phyloP scores from a whole-genome alignment of 2,329 filamentous ascomycete species.

The Neurospora crassa region DNA sequence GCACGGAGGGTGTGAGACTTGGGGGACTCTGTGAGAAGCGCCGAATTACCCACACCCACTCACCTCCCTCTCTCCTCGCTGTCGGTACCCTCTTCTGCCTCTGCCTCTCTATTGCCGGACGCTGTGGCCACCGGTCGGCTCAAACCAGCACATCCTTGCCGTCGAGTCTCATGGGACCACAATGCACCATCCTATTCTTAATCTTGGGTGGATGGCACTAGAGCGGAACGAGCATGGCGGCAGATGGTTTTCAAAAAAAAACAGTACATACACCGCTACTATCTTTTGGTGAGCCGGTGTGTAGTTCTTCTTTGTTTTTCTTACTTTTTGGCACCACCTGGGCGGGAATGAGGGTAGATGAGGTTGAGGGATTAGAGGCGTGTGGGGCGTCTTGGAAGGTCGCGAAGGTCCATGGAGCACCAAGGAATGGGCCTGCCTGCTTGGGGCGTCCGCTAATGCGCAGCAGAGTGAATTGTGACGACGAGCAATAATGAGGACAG shows the following conservation, averaged over 20 bases:
- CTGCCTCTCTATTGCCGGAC: neutral
- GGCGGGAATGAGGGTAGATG: constrained; percentile 14
- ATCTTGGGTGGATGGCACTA: constrained; percentile 19
- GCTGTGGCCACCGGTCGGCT: constrained; percentile 9
- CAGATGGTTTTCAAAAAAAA: no score
- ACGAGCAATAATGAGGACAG: constrained; percentile 40
- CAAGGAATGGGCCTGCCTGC: constrained; percentile 19
- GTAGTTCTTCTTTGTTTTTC: no score
- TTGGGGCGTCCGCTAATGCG: constrained; percentile 18
- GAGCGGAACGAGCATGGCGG: constrained; percentile 23
- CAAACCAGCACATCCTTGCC: constrained; percentile 19
- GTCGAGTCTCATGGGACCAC: constrained; percentile 18
- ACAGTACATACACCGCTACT: no score
- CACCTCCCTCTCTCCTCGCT: constrained; percentile 1
- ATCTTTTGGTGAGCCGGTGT: no score
- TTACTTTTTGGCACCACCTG: no score
- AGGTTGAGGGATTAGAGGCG: constrained; percentile 16
- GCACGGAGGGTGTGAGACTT: neutral
- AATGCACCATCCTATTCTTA: constrained; percentile 37
- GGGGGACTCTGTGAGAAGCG: neutral
- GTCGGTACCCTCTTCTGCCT: neutral
- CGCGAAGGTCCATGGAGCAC: constrained; percentile 6
- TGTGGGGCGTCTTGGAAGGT: constrained; percentile 4
- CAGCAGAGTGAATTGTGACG: constrained; percentile 30
- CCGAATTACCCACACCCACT: neutral